Conservation (phyloP, 192 early-diverging fungal species). For the Glomus cerebriforme region DNA sequence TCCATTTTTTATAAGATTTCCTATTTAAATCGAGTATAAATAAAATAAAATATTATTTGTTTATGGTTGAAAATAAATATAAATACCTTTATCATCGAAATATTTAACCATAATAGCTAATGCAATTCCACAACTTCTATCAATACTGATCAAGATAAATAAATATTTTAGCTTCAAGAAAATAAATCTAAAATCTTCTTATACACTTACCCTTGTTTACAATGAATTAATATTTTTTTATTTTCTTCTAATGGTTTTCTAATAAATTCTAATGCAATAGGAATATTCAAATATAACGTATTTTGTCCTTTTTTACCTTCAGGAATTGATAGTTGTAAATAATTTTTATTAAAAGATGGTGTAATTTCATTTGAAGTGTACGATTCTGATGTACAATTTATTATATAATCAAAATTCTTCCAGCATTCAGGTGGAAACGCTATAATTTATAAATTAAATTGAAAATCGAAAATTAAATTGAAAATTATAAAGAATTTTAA, state of each 20-base stretch:
- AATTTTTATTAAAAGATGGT: constrained; percentile 33
- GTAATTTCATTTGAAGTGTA: no score
- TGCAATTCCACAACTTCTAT: constrained; percentile 79
- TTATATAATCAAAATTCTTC: constrained; percentile 73
- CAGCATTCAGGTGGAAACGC: constrained; percentile 57
- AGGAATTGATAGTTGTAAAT: constrained; percentile 76
- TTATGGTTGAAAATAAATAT: neutral
- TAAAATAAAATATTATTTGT: neutral
- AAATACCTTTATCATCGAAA: constrained; percentile 54
- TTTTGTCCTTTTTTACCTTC: constrained; percentile 89
- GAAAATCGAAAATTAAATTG: neutral
- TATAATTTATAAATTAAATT: neutral
- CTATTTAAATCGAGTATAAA: neutral
- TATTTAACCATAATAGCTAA: constrained; percentile 63
- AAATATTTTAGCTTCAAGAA: neutral
- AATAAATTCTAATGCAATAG: constrained; percentile 58
- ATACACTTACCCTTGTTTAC: constrained; percentile 66
- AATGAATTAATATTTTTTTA: constrained; percentile 68
- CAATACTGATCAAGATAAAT: constrained; percentile 38
- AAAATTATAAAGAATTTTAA: neutral
- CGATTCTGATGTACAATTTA: constrained; percentile 71
- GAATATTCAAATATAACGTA: constrained; percentile 59
- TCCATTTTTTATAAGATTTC: constrained; percentile 22
- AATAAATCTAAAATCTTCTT: neutral
- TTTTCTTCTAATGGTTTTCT: constrained; percentile 38